These are phyloP conservation scores for Tuber borchii DNA, from an alignment of 495 filamentous ascomycete species.

Conservation along the genomic window DNA sequence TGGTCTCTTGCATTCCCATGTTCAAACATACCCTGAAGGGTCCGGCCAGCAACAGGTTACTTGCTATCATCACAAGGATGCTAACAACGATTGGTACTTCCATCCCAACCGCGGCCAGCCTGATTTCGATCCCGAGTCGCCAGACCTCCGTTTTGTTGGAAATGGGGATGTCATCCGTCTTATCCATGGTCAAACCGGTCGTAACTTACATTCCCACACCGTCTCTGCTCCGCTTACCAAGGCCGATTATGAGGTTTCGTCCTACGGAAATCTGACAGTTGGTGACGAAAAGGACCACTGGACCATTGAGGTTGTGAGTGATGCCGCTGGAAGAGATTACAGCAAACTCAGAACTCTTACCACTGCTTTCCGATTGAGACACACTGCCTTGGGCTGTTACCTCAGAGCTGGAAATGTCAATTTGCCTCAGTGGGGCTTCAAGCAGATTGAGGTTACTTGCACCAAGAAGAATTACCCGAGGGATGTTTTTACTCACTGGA, in stretches of 20 bases:
- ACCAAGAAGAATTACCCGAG: slow-evolving; percentile 85
- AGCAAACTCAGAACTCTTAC: slow-evolving; percentile 87
- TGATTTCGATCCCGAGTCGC: slow-evolving; percentile 63
- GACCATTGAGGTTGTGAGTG: slow-evolving; percentile 83
- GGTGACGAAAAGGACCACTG: slow-evolving; percentile 98
- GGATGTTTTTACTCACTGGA: slow-evolving; percentile 97
- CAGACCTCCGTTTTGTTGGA: slow-evolving; percentile 62
- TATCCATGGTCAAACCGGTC: slow-evolving; percentile 90
- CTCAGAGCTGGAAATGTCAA: slow-evolving; percentile 93
- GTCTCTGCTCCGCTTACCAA: slow-evolving; percentile 85
- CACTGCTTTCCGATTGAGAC: slow-evolving; percentile 82
- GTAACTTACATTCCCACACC: slow-evolving; percentile 89
- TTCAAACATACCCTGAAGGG: slow-evolving; percentile 93
- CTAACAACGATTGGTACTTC: slow-evolving; percentile 99
- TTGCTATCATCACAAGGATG: slow-evolving; percentile 98
- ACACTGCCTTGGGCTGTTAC: slow-evolving; percentile 81
- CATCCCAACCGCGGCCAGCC: slow-evolving; percentile 76
- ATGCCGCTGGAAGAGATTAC: slow-evolving; percentile 77
- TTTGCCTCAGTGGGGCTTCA: slow-evolving; percentile 98
- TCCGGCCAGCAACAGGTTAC: slow-evolving; percentile 93
- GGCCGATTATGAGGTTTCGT: slow-evolving; percentile 83
- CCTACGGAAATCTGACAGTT: slow-evolving; percentile 92
- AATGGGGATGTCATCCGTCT: slow-evolving; percentile 76
- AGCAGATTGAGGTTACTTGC: slow-evolving; percentile 97
- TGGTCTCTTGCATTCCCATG: slow-evolving; percentile 93